These are phyloP conservation scores for Flaveria ramosissima DNA, from an alignment of 129 eudicot species.

Conservation along the genomic window DNA sequence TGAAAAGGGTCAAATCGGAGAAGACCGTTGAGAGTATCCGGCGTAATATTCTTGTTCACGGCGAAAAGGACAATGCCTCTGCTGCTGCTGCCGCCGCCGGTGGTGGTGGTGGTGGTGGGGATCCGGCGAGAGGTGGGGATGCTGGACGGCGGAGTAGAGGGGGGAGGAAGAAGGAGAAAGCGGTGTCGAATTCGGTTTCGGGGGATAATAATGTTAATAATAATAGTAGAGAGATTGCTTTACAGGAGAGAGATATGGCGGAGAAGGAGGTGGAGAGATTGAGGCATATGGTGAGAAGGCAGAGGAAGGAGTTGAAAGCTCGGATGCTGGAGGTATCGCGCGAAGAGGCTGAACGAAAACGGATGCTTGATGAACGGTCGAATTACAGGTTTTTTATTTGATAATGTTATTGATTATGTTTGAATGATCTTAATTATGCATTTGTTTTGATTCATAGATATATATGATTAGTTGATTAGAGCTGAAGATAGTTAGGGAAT, in stretches of 20 bases:
- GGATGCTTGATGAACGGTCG: conserved; percentile 93
- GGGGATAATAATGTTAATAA: conserved; percentile 28
- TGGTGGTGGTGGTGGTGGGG: neutral
- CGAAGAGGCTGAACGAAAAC: conserved; percentile 93
- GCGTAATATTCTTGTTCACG: conserved; percentile 83
- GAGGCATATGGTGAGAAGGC: conserved; percentile 88
- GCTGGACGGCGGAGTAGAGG: conserved; percentile 34
- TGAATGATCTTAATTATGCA: neutral
- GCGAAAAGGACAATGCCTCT: conserved; percentile 45
- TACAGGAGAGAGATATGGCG: conserved; percentile 88
- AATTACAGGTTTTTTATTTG: conserved; percentile 65
- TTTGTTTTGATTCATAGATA: neutral
- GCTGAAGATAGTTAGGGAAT: neutral
- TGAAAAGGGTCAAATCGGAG: conserved; percentile 87
- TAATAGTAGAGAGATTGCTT: conserved; percentile 63
- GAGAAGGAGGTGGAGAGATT: conserved; percentile 97
- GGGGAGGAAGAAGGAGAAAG: conserved; percentile 60
- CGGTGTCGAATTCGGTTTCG: conserved; percentile 25
- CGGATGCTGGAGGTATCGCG: conserved; percentile 88
- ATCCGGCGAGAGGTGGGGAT: conserved; percentile 26
- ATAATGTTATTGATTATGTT: neutral
- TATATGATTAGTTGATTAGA: neutral
- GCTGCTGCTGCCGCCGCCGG: neutral
- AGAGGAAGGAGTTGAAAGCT: conserved; percentile 84
- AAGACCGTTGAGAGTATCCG: conserved; percentile 84